Conservation (phyloP, 257 asterid species). For the Perilla frutescens region DNA sequence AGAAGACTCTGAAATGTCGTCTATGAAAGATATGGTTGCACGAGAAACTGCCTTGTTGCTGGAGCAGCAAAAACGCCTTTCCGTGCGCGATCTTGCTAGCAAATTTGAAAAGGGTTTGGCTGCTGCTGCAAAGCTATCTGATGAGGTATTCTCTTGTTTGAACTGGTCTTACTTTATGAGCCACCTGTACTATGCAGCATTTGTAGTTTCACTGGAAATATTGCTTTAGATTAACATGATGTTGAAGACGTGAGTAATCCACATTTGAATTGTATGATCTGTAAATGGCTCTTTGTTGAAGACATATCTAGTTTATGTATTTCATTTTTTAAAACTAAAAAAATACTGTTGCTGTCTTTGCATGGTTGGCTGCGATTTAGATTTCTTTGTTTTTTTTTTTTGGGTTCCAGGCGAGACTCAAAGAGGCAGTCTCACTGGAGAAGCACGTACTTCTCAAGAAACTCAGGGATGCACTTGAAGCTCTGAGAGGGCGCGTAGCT, state of each 20-base stretch:
- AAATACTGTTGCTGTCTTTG: background rate
- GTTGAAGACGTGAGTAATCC: slow-evolving; percentile 16
- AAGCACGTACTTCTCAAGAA: slow-evolving; percentile 88
- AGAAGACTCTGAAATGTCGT: slow-evolving; percentile 55
- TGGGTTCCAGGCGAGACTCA: slow-evolving; percentile 71
- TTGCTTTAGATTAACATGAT: slow-evolving; percentile 8
- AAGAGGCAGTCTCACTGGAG: slow-evolving; percentile 89
- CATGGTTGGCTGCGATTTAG: slow-evolving; percentile 7
- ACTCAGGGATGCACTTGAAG: slow-evolving; percentile 90
- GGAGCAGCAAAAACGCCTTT: slow-evolving; percentile 87
- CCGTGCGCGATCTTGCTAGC: slow-evolving; percentile 90
- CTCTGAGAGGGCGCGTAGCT: slow-evolving; percentile 80
- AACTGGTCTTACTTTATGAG: background rate
- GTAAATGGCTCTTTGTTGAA: background rate
- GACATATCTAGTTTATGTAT: background rate
- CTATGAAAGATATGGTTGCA: slow-evolving; percentile 84
- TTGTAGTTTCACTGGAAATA: background rate
- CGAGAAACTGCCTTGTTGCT: slow-evolving; percentile 74
- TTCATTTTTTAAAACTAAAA: background rate
- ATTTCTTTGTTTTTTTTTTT: slow-evolving; percentile 4
- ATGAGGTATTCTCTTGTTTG: slow-evolving; percentile 57
- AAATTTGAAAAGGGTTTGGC: slow-evolving; percentile 92
- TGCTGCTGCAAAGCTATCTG: slow-evolving; percentile 88
- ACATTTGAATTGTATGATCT: slow-evolving; percentile 6
- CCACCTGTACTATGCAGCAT: background rate